These are phyloP conservation scores for Coemansia sp. DNA, from an alignment of 192 early-diverging fungal species.

Conservation along the genomic window DNA sequence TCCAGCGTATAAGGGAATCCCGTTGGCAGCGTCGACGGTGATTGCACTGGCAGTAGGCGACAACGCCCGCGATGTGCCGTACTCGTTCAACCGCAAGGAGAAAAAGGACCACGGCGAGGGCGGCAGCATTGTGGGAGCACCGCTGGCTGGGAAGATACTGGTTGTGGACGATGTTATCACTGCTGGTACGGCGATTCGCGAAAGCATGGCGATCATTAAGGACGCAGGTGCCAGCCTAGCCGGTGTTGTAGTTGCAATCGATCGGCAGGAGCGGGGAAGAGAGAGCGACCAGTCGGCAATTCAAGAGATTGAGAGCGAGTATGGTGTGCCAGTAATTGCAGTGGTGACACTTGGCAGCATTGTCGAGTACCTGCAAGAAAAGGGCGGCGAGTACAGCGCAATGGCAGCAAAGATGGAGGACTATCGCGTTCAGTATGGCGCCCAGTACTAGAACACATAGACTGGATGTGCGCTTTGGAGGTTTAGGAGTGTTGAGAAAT, in stretches of 20 bases:
- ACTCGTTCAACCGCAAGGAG: slow-evolving; percentile 97
- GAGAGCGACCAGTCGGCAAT: slow-evolving; percentile 78
- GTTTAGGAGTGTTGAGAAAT: too few relatives aligned
- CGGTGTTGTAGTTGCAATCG: slow-evolving; percentile 90
- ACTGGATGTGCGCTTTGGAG: too few relatives aligned
- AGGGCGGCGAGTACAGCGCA: slow-evolving; percentile 35
- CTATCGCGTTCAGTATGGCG: slow-evolving; percentile 84
- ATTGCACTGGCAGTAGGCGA: slow-evolving; percentile 64
- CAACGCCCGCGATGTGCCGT: slow-evolving; percentile 65
- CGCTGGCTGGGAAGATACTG: slow-evolving; percentile 72
- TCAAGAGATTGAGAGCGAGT: slow-evolving; percentile 85
- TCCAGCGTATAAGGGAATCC: slow-evolving; percentile 99
- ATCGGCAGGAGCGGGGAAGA: slow-evolving; percentile 81
- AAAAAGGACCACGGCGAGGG: slow-evolving; percentile 99
- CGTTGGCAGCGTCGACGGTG: slow-evolving; percentile 78
- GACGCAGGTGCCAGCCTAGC: slow-evolving; percentile 66
- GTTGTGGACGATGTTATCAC: slow-evolving; percentile 99
- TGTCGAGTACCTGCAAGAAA: slow-evolving; percentile 79
- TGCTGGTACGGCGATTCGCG: slow-evolving; percentile 97
- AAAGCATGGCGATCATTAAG: slow-evolving; percentile 79
- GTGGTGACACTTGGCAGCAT: slow-evolving; percentile 87
- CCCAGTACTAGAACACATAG: slow-evolving; percentile 39
- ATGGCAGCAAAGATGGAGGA: slow-evolving; percentile 69
- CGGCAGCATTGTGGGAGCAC: slow-evolving; percentile 88
- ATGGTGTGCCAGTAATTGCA: slow-evolving; percentile 72